Conservation (phyloP, 805 yeast species). For the Scheffersomyces spartinae region DNA sequence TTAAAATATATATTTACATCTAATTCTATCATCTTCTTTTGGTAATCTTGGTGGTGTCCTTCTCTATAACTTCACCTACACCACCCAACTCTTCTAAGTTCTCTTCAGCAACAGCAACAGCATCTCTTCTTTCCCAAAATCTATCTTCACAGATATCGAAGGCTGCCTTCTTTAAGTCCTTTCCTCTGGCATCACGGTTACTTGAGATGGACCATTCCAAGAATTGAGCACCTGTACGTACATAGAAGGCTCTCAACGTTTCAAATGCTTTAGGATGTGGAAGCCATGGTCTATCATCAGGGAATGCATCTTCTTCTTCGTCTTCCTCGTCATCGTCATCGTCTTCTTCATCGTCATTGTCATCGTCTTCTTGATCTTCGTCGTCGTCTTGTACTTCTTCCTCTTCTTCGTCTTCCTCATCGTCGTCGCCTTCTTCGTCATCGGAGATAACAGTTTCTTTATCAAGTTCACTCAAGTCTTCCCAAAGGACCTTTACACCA, state of each 20-base stretch:
- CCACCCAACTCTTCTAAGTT: conserved; percentile 84
- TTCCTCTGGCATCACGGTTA: conserved; percentile 78
- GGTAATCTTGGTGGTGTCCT: conserved; percentile 39
- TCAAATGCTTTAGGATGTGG: conserved; percentile 97
- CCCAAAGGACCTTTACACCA: conserved; percentile 87
- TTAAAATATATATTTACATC: conserved; percentile 21
- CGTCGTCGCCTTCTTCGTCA: conserved; percentile 52
- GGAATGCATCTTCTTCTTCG: conserved; percentile 56
- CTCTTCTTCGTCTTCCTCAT: conserved; percentile 60
- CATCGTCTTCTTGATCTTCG: conserved; percentile 27
- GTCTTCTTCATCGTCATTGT: conserved; percentile 51
- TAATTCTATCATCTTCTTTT: conserved; percentile 43
- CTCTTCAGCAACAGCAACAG: conserved; percentile 79
- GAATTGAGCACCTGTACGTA: conserved; percentile 77
- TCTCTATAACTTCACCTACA: conserved; percentile 77
- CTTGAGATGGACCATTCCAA: conserved; percentile 89
- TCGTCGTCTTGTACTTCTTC: conserved; percentile 45
- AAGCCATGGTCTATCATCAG: conserved; percentile 92
- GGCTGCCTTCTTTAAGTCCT: conserved; percentile 76
- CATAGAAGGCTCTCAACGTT: conserved; percentile 68
- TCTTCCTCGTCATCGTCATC: conserved; percentile 55
- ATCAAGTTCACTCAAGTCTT: conserved; percentile 53
- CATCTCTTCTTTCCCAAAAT: conserved; percentile 99
- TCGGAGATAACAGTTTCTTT: conserved; percentile 48
- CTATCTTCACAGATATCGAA: conserved; percentile 88